These are phyloP conservation scores for Calocybe gambosa DNA, from an alignment of 1,284 basidiomycete genomes.

Conservation along the genomic window DNA sequence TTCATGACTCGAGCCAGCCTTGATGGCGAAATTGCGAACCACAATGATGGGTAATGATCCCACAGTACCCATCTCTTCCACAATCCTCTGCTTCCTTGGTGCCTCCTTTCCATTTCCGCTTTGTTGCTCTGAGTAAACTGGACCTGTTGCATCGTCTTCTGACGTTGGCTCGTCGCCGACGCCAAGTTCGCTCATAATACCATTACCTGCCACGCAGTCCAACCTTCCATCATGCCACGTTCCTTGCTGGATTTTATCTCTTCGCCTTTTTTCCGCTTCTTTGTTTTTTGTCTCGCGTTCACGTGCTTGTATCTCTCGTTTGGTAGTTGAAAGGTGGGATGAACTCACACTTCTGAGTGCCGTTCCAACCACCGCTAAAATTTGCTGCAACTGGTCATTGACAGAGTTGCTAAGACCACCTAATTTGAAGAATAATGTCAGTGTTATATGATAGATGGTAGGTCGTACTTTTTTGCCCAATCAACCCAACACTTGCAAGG, in stretches of 20 bases:
- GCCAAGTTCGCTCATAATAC: constrained; percentile 79
- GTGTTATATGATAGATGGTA: constrained; percentile 3
- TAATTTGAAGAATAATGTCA: constrained; percentile 23
- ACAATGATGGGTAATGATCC: constrained; percentile 79
- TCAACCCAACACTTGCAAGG: constrained; percentile 87
- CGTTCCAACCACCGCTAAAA: constrained; percentile 75
- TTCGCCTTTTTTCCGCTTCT: constrained; percentile 30
- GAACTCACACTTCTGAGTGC: constrained; percentile 66
- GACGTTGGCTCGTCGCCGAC: constrained; percentile 60
- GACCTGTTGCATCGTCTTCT: constrained; percentile 28
- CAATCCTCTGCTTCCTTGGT: constrained; percentile 20
- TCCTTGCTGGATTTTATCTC: constrained; percentile 46
- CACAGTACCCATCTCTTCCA: constrained; percentile 44
- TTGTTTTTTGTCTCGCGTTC: constrained; percentile 25
- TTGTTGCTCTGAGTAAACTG: constrained; percentile 9
- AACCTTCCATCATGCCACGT: constrained; percentile 78
- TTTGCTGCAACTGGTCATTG: constrained; percentile 80
- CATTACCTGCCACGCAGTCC: constrained; percentile 77
- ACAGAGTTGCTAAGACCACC: constrained; percentile 84
- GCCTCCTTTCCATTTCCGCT: constrained; percentile 21
- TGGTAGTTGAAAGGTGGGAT: constrained; percentile 41
- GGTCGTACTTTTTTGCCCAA: constrained; percentile 83
- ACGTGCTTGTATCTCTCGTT: constrained; percentile 31
- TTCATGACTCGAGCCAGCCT: constrained; percentile 58
- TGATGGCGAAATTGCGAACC: constrained; percentile 71